phyloP scores from a whole-genome alignment of 768 basidiomycete genomes.

The Clitopilus hobsonii region DNA sequence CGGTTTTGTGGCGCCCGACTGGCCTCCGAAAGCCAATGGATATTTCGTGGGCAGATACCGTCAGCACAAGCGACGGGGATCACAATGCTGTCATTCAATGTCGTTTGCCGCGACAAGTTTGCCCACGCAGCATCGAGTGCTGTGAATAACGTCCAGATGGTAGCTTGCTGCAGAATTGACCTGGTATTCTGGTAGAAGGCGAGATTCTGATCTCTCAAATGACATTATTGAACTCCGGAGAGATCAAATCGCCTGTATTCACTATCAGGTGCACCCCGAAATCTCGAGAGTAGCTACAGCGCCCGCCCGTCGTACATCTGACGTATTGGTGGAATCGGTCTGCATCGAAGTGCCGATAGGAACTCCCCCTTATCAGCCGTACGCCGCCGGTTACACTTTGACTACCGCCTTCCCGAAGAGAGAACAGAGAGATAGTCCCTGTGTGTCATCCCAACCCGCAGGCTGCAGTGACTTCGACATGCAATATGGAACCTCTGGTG shows the following conservation, averaged over 20 bases:
- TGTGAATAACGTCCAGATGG: background rate
- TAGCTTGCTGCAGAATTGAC: background rate
- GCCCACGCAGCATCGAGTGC: background rate
- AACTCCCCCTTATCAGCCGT: background rate
- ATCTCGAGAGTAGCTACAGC: background rate
- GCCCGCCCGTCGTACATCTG: too few relatives aligned
- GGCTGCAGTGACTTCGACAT: background rate
- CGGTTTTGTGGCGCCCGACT: background rate
- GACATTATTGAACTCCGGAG: background rate
- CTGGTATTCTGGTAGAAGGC: background rate
- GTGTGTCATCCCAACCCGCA: too few relatives aligned
- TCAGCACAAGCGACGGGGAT: background rate
- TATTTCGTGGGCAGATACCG: background rate
- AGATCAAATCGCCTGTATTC: background rate
- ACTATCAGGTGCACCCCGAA: background rate
- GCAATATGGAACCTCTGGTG: background rate
- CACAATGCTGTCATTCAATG: background rate
- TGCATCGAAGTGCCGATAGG: background rate
- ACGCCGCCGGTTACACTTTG: too few relatives aligned
- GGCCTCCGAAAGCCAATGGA: background rate
- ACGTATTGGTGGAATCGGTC: background rate
- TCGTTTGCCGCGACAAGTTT: background rate
- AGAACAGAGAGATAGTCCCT: too few relatives aligned
- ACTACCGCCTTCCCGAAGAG: too few relatives aligned
- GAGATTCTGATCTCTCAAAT: background rate